Conservation (phyloP, 108 stramenopile genomes). For the Chaetoceros tenuissimus region DNA sequence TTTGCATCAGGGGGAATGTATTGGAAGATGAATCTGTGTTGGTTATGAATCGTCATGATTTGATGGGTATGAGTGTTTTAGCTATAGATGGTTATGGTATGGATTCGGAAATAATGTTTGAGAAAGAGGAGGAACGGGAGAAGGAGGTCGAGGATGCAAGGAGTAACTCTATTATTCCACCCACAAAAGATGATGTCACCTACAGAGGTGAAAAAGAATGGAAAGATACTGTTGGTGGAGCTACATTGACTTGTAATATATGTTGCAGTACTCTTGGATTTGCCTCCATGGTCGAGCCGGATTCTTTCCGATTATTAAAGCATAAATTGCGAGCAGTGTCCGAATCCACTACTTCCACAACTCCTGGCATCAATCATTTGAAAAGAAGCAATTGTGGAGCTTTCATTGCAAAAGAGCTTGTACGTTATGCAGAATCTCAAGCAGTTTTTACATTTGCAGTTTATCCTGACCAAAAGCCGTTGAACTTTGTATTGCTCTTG, state of each 20-base stretch:
- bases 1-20: slow-evolving; percentile 19
- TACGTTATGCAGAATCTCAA: slow-evolving; percentile 72
- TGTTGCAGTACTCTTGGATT: slow-evolving; percentile 64
- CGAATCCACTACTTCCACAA: too few species aligned
- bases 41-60: slow-evolving; percentile 43
- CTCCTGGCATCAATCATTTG: not conserved
- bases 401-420: slow-evolving; percentile 69
- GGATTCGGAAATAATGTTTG: slow-evolving; percentile 8
- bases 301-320: slow-evolving; percentile 60
- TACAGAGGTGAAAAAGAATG: slow-evolving; percentile 27
- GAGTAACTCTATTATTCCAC: too few species aligned
- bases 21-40: slow-evolving; percentile 52
- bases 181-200: slow-evolving; percentile 11
- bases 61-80: slow-evolving; percentile 22
- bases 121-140: not conserved
- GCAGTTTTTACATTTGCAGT: slow-evolving; percentile 73
- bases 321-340: slow-evolving; percentile 42
- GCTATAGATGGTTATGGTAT: slow-evolving; percentile 56
- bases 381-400: slow-evolving; percentile 21
- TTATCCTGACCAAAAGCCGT: slow-evolving; percentile 7
- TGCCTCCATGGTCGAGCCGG: slow-evolving; percentile 39
- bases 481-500: slow-evolving; percentile 30
- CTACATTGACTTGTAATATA: slow-evolving; percentile 26
- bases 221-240: slow-evolving; percentile 31
- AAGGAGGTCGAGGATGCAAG: slow-evolving; percentile 4